phyloP scores from a whole-genome alignment of 2,329 filamentous ascomycete genomes.

The Fusarium pseudonygamai region DNA sequence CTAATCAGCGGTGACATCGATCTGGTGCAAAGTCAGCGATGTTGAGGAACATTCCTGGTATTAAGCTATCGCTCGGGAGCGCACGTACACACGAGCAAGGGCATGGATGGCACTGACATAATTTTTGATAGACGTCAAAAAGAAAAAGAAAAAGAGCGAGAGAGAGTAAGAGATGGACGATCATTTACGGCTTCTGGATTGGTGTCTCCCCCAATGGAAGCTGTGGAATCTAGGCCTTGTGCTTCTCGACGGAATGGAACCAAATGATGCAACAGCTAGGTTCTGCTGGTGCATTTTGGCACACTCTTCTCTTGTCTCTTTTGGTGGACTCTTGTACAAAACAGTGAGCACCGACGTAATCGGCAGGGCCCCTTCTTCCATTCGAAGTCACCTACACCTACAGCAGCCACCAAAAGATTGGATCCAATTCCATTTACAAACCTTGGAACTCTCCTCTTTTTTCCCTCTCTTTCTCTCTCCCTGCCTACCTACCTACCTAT shows the following conservation, averaged over 20 bases:
- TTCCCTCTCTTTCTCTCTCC: background rate
- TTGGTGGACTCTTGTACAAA: conserved; percentile 28
- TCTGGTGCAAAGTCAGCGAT: conserved; percentile 5
- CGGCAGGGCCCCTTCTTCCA: conserved; percentile 18
- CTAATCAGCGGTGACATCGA: too few relatives aligned
- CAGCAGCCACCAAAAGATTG: background rate
- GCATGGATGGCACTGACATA: conserved; percentile 40
- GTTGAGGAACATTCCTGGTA: background rate
- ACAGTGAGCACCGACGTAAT: conserved; percentile 39
- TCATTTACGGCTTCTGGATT: conserved; percentile 28
- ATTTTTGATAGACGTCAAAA: background rate
- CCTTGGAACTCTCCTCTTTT: background rate
- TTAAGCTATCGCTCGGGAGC: conserved; percentile 32
- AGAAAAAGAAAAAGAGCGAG: background rate
- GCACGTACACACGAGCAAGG: background rate
- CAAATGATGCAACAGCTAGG: conserved; percentile 40
- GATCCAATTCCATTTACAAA: background rate
- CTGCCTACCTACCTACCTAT: background rate
- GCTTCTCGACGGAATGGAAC: conserved; percentile 26
- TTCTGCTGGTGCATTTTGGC: background rate
- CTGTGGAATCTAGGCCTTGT: conserved; percentile 33
- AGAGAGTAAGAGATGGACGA: conserved; percentile 2
- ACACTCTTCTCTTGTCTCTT: conserved; percentile 17
- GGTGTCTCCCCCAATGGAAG: conserved; percentile 32
- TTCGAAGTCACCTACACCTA: background rate